Evolutionary conservation across 805 yeast species (phyloP), one percentile per base, ranked within the genome.

Genomic region (Kregervanrija pseudodelftensis): DNA sequence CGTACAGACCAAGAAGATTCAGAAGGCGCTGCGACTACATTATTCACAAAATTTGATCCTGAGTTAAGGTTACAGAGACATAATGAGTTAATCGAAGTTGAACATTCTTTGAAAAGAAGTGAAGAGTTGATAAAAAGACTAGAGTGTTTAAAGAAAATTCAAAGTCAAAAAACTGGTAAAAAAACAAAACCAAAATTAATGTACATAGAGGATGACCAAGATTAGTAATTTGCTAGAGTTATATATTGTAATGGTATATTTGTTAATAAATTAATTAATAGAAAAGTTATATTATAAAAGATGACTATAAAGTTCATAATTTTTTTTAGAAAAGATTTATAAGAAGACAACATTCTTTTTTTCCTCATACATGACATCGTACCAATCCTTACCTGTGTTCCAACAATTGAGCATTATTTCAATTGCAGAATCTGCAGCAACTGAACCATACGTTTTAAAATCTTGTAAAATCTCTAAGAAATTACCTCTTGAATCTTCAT

Each of bases 51-150:
- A 50, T 76, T 90, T 44, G 80, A 89, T 62, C 90, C 96, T 5
- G 73, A 74, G 30, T 73, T 77, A 61, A 74, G 96, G 54, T 72
- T 90, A 48, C 65, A 73, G 45, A 75, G 85, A 55, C 96, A 88
- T 56, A 83, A 85, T 55, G 95, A 87, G 62, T 73, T 89, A 57
- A 72, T 84, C 38, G 72, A 68, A 40, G 67, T 89, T 49, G 95
- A 87, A 54, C 74, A 79, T 62, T 67, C 72, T 40, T 69, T 90
- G 55, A 80, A 95, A 55, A 84, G 80, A 47, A 80, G 82, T 15
- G 84, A 88, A 3, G 69, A 69, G 15, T 66, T 88, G 68, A 73
- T 75, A 52, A 82, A 82, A 47, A 74, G 89, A 51, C 70, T 89
- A 47, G 69, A 71, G 22, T 84, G 79, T 54, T 74, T 89, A 58